Evolutionary conservation across 2,329 filamentous ascomycete genomes (phyloP).

Genomic region (Hymenotorrendiella dingleyae): DNA sequence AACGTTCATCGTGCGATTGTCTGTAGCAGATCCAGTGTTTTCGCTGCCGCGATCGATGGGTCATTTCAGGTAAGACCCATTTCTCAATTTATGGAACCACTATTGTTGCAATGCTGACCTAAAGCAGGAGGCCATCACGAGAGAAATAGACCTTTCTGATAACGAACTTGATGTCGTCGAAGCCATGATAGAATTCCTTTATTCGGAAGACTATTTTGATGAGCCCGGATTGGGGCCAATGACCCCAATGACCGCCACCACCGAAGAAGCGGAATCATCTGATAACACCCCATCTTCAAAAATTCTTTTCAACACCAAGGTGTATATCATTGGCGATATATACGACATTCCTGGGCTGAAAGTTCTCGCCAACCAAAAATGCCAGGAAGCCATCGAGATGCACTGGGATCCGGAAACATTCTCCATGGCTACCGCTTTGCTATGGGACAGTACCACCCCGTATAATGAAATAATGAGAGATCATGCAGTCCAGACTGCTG

Average conservation of each 20-base stretch:
- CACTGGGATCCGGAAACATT: too few species aligned
- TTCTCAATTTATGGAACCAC: too few species aligned
- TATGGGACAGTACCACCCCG: too few species aligned
- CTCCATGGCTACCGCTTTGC: too few species aligned
- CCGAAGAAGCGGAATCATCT: too few species aligned
- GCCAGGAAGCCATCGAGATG: too few species aligned
- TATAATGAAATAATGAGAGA: too few species aligned
- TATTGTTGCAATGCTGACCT: too few species aligned
- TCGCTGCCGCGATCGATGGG: constrained; percentile 15
- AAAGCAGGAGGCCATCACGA: not conserved
- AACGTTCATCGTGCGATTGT: constrained; percentile 19
- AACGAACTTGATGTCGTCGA: not conserved
- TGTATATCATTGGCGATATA: not conserved
- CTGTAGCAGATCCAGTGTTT: constrained; percentile 17
- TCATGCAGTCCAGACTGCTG: too few species aligned
- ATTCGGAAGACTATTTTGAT: not conserved
- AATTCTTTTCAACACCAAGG: not conserved
- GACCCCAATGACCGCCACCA: too few species aligned
- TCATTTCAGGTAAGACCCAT: not conserved
- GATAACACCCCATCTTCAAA: too few species aligned
- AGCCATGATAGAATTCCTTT: not conserved
- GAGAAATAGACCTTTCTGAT: not conserved
- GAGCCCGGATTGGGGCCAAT: too few species aligned
- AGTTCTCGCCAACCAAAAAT: not conserved
- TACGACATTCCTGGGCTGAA: not conserved